phyloP scores from a whole-genome alignment of 2,329 filamentous ascomycete genomes.

The Botrytis porri region DNA sequence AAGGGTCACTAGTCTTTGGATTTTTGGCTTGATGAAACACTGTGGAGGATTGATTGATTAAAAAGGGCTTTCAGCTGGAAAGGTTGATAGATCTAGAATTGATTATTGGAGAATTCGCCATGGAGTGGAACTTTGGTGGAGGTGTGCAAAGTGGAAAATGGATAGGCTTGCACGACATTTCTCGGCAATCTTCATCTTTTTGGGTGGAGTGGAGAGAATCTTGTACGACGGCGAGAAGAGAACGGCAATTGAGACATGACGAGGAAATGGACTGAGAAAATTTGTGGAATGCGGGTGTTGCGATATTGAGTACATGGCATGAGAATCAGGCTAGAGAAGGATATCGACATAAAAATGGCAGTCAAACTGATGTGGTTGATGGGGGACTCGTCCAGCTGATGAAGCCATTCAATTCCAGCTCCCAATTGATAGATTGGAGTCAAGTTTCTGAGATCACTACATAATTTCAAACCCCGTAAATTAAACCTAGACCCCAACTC shows the following conservation, averaged over 20 bases:
- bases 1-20: not conserved
- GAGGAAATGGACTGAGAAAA: not conserved
- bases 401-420: not conserved
- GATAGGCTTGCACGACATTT: not conserved
- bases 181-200: not conserved
- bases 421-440: not conserved
- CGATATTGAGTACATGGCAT: not conserved
- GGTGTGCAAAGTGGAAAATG: not conserved
- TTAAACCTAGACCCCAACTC: not conserved
- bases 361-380: not conserved
- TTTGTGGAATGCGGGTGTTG: not conserved
- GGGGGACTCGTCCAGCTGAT: not conserved
- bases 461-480: not conserved
- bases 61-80: not conserved
- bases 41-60: not conserved
- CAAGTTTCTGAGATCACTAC: not conserved
- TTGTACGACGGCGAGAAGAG: not conserved
- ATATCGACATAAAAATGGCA: not conserved
- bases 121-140: not conserved
- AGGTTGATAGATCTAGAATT: not conserved
- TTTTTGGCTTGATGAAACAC: not conserved
- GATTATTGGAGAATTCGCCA: not conserved
- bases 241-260: not conserved
- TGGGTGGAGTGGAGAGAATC: not conserved
- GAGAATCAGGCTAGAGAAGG: not conserved